Evolutionary conservation across 345 rosid genomes (phyloP).

Genomic region (Noccaea caerulescens): DNA sequence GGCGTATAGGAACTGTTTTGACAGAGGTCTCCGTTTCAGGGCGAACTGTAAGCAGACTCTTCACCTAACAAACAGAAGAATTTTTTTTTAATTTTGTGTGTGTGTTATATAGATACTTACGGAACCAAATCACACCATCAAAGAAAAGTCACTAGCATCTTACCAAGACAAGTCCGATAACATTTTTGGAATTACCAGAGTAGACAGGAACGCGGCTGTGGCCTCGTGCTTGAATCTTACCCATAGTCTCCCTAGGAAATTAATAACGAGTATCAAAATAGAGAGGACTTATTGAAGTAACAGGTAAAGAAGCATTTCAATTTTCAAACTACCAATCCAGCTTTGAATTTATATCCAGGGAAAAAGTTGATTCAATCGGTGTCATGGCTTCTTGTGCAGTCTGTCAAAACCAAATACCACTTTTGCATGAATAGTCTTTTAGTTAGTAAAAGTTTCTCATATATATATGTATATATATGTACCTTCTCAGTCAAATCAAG

Average conservation of each 20-base stretch:
- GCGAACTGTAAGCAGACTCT: slow-evolving; percentile 93
- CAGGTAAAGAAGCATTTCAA: too few species aligned
- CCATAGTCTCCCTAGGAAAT: slow-evolving; percentile 85
- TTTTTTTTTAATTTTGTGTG: not conserved
- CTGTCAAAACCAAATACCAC: slow-evolving; percentile 39
- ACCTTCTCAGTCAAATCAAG: slow-evolving; percentile 78
- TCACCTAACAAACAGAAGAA: slow-evolving; percentile 59
- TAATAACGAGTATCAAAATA: not conserved
- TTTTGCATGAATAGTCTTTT: too few species aligned
- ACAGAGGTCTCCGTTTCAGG: slow-evolving; percentile 96
- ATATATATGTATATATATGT: too few species aligned
- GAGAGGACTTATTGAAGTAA: too few species aligned
- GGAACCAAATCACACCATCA: not conserved
- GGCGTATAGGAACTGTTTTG: slow-evolving; percentile 84
- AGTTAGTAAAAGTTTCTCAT: too few species aligned
- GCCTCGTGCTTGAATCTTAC: slow-evolving; percentile 88
- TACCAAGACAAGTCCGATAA: slow-evolving; percentile 94
- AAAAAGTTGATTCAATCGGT: slow-evolving; percentile 96
- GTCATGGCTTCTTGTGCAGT: slow-evolving; percentile 99
- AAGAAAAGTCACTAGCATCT: slow-evolving; percentile 29
- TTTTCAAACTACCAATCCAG: slow-evolving; percentile 72
- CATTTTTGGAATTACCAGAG: slow-evolving; percentile 79
- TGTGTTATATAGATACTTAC: too few species aligned
- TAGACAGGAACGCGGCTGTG: slow-evolving; percentile 97
- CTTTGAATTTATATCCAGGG: slow-evolving; percentile 92